A percentile compares a stretch with the other conserved stretches of the same genome.
Conservation (phyloP, 163 green algal species). For the Scenedesmus sp. region DNA sequence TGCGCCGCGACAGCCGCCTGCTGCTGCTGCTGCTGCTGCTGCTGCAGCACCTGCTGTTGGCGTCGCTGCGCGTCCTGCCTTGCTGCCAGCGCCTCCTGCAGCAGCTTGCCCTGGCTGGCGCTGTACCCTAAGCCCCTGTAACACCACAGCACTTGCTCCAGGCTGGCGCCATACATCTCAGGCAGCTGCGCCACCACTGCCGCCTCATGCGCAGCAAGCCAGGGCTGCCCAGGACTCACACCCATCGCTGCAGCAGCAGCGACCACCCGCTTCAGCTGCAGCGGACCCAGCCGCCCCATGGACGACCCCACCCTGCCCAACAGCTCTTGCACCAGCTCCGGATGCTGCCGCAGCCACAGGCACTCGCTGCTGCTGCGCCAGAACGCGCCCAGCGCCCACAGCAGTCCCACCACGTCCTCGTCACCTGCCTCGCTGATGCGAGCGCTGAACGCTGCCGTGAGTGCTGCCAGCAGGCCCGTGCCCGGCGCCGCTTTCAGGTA, state of each 20-base stretch:
- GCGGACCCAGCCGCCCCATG: neutral
- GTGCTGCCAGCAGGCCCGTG: neutral
- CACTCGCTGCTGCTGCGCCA: slow-evolving; percentile 44
- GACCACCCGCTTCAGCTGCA: slow-evolving; percentile 28
- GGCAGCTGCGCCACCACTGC: slow-evolving; percentile 28
- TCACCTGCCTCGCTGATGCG: neutral
- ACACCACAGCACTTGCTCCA: slow-evolving; percentile 30
- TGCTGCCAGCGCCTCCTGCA: neutral
- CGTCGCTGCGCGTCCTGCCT: slow-evolving; percentile 10
- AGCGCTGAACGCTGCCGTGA: neutral
- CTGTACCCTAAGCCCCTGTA: slow-evolving; percentile 26
- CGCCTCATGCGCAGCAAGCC: slow-evolving; percentile 40
- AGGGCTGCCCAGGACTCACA: neutral
- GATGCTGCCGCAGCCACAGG: slow-evolving; percentile 41
- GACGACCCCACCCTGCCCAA: neutral
- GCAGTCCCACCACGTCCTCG: slow-evolving; percentile 1
- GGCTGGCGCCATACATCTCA: neutral
- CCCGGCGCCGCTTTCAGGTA: slow-evolving; percentile 37
- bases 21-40: neutral
- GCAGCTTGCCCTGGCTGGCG: neutral
- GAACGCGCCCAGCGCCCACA: slow-evolving; percentile 33
- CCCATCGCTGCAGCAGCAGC: slow-evolving; percentile 27
- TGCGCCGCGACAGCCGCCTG: neutral
- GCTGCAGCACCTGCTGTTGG: neutral
- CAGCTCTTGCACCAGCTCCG: slow-evolving; percentile 10